Evolutionary conservation across 2,329 filamentous ascomycete species (phyloP).

Genomic region (Venturia nashicola): DNA sequence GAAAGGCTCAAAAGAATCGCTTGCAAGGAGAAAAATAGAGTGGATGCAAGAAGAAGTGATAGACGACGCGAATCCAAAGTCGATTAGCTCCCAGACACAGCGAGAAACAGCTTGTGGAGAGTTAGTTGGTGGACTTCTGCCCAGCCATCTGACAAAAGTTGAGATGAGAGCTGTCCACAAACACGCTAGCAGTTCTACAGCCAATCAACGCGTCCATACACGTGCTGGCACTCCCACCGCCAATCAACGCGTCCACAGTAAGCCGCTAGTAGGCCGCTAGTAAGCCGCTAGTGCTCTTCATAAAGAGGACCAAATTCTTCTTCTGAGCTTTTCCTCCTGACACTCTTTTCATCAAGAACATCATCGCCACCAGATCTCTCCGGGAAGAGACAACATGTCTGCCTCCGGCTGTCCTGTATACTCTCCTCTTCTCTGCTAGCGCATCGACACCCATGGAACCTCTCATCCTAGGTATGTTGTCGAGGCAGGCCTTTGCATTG

Average conservation of each 20-base stretch:
- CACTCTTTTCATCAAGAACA: neutral
- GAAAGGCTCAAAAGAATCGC: neutral
- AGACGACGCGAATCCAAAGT: neutral
- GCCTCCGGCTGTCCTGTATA: neutral
- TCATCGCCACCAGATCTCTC: neutral
- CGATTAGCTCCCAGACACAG: neutral
- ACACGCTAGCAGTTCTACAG: neutral
- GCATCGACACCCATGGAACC: too few relatives aligned
- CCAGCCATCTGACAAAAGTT: neutral
- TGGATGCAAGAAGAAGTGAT: neutral
- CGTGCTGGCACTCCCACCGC: neutral
- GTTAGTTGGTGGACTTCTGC: neutral
- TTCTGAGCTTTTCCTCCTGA: neutral
- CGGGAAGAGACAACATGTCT: neutral
- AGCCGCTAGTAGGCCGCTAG: neutral
- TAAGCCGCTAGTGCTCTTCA: neutral
- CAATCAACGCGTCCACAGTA: neutral
- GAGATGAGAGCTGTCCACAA: neutral
- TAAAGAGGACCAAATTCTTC: neutral
- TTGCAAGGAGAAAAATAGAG: neutral
- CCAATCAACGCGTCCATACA: slow-evolving; percentile 1
- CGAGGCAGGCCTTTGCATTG: too few relatives aligned
- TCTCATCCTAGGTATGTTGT: too few relatives aligned
- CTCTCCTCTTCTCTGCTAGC: neutral
- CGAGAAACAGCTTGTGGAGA: neutral